These are phyloP conservation scores for Trifolium dubium DNA, from an alignment of 306 rosid genomes.

Conservation along the genomic window DNA sequence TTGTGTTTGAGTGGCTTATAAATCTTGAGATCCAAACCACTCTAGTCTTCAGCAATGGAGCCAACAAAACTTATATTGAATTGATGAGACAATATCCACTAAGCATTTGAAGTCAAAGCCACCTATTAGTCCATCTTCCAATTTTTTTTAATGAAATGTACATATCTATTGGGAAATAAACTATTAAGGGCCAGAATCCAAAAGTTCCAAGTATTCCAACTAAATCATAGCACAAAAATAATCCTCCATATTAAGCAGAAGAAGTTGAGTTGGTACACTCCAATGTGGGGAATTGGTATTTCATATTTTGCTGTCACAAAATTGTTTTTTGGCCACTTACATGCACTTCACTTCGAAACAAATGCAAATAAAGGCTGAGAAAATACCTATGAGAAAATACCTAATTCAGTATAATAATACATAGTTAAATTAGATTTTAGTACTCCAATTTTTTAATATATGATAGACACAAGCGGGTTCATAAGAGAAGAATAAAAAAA, in stretches of 20 bases:
- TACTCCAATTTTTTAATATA: too few species aligned
- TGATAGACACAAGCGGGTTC: too few species aligned
- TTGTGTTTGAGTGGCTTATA: slow-evolving; percentile 52
- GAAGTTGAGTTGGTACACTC: slow-evolving; percentile 58
- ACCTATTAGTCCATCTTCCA: slow-evolving; percentile 52
- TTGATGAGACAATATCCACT: slow-evolving; percentile 56
- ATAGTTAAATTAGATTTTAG: slow-evolving; percentile 1
- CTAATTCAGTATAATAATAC: slow-evolving; percentile 29
- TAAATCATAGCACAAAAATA: slow-evolving; percentile 69
- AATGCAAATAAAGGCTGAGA: slow-evolving; percentile 76
- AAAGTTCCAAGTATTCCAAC: slow-evolving; percentile 84
- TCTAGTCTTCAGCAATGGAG: slow-evolving; percentile 56
- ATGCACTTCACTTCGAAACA: slow-evolving; percentile 68
- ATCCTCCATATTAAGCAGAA: slow-evolving; percentile 75
- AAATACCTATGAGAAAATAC: slow-evolving; percentile 70
- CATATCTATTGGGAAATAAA: slow-evolving; percentile 79
- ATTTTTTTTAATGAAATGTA: slow-evolving; percentile 68
- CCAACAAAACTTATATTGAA: slow-evolving; percentile 67
- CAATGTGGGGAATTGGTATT: slow-evolving; percentile 57
- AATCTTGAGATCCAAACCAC: slow-evolving; percentile 69
- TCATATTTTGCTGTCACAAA: slow-evolving; percentile 60
- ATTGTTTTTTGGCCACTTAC: slow-evolving; percentile 54
- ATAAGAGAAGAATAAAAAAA: too few species aligned
- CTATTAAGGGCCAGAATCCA: slow-evolving; percentile 82
- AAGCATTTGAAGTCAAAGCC: slow-evolving; percentile 68